Evolutionary conservation across 805 yeast genomes (phyloP).

Genomic region (Cyberlindnera veronae): DNA sequence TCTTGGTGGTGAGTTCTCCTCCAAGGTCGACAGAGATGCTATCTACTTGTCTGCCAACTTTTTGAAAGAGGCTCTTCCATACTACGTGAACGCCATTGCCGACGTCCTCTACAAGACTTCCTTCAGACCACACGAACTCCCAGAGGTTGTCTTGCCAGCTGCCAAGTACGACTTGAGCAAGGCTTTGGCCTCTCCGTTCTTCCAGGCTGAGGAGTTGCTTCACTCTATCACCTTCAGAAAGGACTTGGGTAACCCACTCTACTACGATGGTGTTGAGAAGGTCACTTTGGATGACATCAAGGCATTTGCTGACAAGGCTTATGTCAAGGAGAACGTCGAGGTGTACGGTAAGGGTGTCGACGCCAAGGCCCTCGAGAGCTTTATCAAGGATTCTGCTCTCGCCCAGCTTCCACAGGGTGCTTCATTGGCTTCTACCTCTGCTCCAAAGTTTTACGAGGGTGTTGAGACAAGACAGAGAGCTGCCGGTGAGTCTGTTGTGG

Average conservation of each 20-base stretch:
- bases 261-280: constrained; percentile 61
- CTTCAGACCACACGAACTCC: constrained; percentile 79
- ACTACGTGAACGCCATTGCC: constrained; percentile 82
- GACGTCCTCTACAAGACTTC: constrained; percentile 66
- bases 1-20: constrained; percentile 76
- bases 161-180: constrained; percentile 61
- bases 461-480: constrained; percentile 66
- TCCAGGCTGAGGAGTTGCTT: constrained; percentile 70
- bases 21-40: constrained; percentile 78
- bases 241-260: constrained; percentile 83
- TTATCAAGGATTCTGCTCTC: constrained; percentile 65
- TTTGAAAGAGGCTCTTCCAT: constrained; percentile 86
- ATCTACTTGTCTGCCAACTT: constrained; percentile 78
- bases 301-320: constrained; percentile 61
- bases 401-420: constrained; percentile 60
- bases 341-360: constrained; percentile 72
- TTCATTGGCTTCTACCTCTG: constrained; percentile 36
- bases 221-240: constrained; percentile 79
- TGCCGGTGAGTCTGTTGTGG: constrained; percentile 65
- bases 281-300: constrained; percentile 62
- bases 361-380: constrained; percentile 62
- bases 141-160: constrained; percentile 78
- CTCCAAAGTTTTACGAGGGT: constrained; percentile 53
- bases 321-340: constrained; percentile 66
- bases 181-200: constrained; percentile 48